Base-by-base conservation (phyloP, 176 grass and related monocot genomes). In the Miscanthus lutarioriparius region DNA sequence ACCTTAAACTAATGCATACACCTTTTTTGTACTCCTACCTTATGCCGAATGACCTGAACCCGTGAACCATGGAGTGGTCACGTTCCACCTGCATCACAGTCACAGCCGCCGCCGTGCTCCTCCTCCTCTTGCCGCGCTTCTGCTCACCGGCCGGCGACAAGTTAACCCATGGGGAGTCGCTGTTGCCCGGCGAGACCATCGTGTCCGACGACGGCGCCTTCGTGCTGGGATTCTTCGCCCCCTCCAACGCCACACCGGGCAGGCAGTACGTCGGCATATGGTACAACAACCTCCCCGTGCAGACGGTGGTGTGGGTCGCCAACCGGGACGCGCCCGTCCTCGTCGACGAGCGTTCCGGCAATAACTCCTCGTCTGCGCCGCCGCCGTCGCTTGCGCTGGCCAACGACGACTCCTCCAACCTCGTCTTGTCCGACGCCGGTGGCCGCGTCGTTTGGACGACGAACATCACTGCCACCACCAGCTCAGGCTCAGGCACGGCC, bases 171-270 rank as follows among this genome's bases (percentile, higher is more conserved):
- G 88, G 83, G 3, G 54, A 90, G 66, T 37, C 14, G 2, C 65
- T 90, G 43, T 9, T 13, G 1, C 72, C 14, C 7, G 45, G 86
- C 4, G 4, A 51, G 9, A 61, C 63, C 1, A 23, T 82, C 72
- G 7, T 87, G 0, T 87, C 86, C 5, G 47, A 70, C 14, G 72
- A 64, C 10, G 86, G 86, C 28, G 28, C 10, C 36, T 87, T 77
- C 30, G 86, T 41, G 6, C 13, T 87, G 3, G 86, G 86, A 20
- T 87, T 87, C 86, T 87, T 87, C 72, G 66, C 79, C 36, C 71
- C 48, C 2, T 47, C 72, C 19, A 76, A 62, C 27, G 81, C 72
- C 25, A 45, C 80, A 5, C 64, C 80, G 1, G 0, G 0, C 3
- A 71, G 10, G 8, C 53, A 64, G 15, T 83, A 88, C 86, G 51